Evolutionary conservation across 768 basidiomycete genomes (phyloP).

Genomic region (Lactarius akahatsu): DNA sequence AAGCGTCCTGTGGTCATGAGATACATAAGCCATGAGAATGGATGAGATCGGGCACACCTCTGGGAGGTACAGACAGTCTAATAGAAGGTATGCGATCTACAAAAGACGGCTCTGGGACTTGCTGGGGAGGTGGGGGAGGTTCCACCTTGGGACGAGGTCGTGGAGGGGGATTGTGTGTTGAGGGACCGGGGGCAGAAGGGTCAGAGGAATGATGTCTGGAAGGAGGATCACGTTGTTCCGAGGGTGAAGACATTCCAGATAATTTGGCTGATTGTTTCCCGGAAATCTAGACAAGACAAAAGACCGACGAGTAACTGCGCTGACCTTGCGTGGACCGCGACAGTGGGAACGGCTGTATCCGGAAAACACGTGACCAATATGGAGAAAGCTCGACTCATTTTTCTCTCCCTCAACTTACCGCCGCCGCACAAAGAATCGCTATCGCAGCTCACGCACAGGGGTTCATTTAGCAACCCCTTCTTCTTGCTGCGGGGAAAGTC

Average conservation of each 20-base stretch:
- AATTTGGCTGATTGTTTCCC: background rate
- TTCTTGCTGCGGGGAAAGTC: slow-evolving; percentile 88
- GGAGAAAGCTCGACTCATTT: slow-evolving; percentile 17
- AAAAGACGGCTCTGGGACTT: slow-evolving; percentile 20
- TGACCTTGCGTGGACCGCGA: no score
- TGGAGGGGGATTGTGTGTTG: slow-evolving; percentile 9
- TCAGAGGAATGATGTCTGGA: slow-evolving; percentile 8
- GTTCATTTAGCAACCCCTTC: slow-evolving; percentile 43
- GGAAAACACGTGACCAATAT: slow-evolving; percentile 16
- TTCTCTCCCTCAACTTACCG: slow-evolving; percentile 32
- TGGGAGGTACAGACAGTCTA: slow-evolving; percentile 23
- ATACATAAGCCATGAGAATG: background rate
- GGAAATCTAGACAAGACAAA: background rate
- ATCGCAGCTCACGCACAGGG: slow-evolving; percentile 80
- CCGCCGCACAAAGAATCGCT: slow-evolving; percentile 78
- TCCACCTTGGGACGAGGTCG: slow-evolving; percentile 12
- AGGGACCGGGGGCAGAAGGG: slow-evolving; percentile 12
- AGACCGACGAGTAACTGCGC: background rate
- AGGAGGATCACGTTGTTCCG: slow-evolving; percentile 10
- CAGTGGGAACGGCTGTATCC: slow-evolving; percentile 16
- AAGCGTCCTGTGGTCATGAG: slow-evolving; percentile 29
- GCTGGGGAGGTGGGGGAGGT: slow-evolving; percentile 22
- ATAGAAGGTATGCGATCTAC: slow-evolving; percentile 26
- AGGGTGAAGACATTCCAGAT: slow-evolving; percentile 13
- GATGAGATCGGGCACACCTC: slow-evolving; percentile 10